Conservation (phyloP, 495 filamentous ascomycete genomes). For the Tuber indicum region DNA sequence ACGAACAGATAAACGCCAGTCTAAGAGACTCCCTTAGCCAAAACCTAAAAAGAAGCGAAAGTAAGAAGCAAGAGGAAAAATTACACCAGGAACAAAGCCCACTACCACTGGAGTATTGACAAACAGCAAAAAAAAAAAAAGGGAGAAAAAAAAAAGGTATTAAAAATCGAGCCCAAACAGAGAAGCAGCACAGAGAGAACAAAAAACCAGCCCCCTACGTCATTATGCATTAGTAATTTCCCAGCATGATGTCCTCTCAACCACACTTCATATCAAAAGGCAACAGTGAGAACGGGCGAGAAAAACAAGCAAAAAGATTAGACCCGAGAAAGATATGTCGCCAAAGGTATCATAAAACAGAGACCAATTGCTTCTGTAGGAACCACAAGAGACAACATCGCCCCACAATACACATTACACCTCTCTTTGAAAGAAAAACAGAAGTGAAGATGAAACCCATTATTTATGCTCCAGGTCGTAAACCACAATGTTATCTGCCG, state of each 20-base stretch:
- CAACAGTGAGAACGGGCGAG: constrained; percentile 1
- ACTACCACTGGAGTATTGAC: background rate
- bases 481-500: constrained; percentile 2
- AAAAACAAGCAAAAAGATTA: background rate
- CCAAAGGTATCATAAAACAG: background rate
- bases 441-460: constrained; percentile 3
- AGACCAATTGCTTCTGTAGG: background rate
- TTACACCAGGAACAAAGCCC: background rate
- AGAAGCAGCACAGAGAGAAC: constrained; percentile 3
- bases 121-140: constrained; percentile 20
- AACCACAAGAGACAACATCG: background rate
- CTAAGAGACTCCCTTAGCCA: constrained; percentile 31
- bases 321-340: background rate
- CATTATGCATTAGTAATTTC: constrained; percentile 31
- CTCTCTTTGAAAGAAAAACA: background rate
- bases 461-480: constrained; percentile 5
- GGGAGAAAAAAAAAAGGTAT: constrained; percentile 20
- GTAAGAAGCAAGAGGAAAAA: constrained; percentile 27
- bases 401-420: constrained; percentile 5
- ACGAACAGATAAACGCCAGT: constrained; percentile 35
- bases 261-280: background rate
- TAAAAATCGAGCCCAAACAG: constrained; percentile 7
- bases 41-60: constrained; percentile 29
- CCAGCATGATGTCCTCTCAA: background rate
- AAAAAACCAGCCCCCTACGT: constrained; percentile 10